Percentiles rank a stretch among this genome's conserved stretches.
Evolutionary conservation across 768 basidiomycete species (phyloP).

Genomic region (Pulveroboletus ravenelii): DNA sequence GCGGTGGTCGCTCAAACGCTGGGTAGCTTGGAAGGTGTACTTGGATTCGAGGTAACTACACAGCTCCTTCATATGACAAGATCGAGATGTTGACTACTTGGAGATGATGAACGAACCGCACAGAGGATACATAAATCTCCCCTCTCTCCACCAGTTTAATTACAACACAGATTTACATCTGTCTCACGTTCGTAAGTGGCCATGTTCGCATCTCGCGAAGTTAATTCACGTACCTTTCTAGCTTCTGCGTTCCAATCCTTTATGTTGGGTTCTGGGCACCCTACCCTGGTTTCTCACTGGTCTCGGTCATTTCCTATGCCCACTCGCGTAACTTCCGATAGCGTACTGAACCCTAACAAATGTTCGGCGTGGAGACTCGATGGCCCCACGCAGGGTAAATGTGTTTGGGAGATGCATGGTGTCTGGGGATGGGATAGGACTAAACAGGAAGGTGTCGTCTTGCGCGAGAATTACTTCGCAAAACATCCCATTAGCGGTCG

Average conservation of each 20-base stretch:
- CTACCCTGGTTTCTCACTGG: constrained; percentile 75
- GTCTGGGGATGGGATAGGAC: constrained; percentile 85
- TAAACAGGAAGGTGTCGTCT: constrained; percentile 63
- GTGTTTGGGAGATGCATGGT: constrained; percentile 88
- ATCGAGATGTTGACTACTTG: constrained; percentile 1
- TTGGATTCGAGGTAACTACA: constrained; percentile 79
- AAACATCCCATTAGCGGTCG: constrained; percentile 60
- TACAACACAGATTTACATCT: constrained; percentile 95
- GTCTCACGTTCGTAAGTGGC: constrained; percentile 61
- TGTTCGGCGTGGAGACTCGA: constrained; percentile 66
- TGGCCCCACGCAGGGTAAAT: constrained; percentile 68
- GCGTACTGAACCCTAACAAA: constrained; percentile 55
- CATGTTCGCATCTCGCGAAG: neutral
- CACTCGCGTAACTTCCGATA: constrained; percentile 56
- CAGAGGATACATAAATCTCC: constrained; percentile 81
- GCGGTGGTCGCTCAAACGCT: constrained; percentile 61
- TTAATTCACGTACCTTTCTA: constrained; percentile 20
- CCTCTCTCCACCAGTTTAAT: constrained; percentile 80
- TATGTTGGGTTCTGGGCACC: constrained; percentile 84
- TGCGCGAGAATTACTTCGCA: constrained; percentile 82
- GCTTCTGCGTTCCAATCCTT: constrained; percentile 87
- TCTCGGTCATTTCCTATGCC: constrained; percentile 87
- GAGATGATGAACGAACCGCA: constrained; percentile 96
- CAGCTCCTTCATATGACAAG: neutral
- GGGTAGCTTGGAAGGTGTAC: constrained; percentile 69